These are phyloP conservation scores for Ogataea saltuana DNA, from an alignment of 805 yeast species.

Conservation along the genomic window DNA sequence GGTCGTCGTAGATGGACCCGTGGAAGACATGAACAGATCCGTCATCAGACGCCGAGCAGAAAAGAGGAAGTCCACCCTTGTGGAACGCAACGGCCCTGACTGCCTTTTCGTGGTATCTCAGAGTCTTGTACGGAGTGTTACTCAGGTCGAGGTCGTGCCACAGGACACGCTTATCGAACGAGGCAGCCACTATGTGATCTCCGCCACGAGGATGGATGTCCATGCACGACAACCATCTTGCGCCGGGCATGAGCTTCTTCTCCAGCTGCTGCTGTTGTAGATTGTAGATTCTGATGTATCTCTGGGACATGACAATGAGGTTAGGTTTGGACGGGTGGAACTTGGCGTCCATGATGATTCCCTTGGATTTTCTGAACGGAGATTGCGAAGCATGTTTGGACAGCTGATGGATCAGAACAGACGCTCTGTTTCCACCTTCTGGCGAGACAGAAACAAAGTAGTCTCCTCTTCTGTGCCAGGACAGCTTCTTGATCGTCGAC, in stretches of 20 bases:
- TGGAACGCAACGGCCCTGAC: slow-evolving; percentile 89
- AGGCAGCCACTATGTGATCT: slow-evolving; percentile 88
- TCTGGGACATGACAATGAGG: slow-evolving; percentile 89
- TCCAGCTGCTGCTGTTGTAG: slow-evolving; percentile 79
- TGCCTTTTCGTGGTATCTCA: slow-evolving; percentile 93
- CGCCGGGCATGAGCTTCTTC: slow-evolving; percentile 91
- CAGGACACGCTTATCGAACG: slow-evolving; percentile 90
- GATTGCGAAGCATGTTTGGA: slow-evolving; percentile 94
- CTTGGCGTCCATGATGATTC: slow-evolving; percentile 92
- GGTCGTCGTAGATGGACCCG: slow-evolving; percentile 92
- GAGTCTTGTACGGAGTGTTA: slow-evolving; percentile 88
- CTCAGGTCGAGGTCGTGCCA: slow-evolving; percentile 97
- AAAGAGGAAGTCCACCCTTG: slow-evolving; percentile 79
- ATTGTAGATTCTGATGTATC: slow-evolving; percentile 89
- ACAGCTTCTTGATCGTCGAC: slow-evolving; percentile 70
- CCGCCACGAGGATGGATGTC: slow-evolving; percentile 94
- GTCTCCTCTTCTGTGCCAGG: slow-evolving; percentile 98
- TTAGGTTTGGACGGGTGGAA: slow-evolving; percentile 97
- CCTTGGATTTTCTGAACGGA: slow-evolving; percentile 90
- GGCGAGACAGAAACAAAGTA: slow-evolving; percentile 97
- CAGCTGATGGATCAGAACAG: slow-evolving; percentile 91
- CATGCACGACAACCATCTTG: slow-evolving; percentile 87
- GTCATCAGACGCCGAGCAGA: slow-evolving; percentile 94
- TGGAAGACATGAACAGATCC: slow-evolving; percentile 93
- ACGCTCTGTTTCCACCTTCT: slow-evolving; percentile 72